phyloP scores from a whole-genome alignment of 345 rosid species.

The Brassica nigra region DNA sequence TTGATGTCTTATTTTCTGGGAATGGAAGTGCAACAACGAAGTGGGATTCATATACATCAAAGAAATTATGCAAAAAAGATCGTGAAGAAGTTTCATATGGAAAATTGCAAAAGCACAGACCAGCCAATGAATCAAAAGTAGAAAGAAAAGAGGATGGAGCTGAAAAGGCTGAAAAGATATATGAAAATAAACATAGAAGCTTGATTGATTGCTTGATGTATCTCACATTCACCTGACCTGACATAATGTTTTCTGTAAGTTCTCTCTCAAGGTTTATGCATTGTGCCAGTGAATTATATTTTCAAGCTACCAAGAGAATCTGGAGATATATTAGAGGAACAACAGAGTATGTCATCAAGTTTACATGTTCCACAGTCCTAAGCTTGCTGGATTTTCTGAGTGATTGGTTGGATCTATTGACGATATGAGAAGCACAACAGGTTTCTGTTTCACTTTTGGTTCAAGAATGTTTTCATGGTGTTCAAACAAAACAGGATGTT shows the following conservation, averaged over 20 bases:
- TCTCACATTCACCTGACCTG: background rate
- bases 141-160: background rate
- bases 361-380: background rate
- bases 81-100: background rate
- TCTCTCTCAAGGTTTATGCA: background rate
- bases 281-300: background rate
- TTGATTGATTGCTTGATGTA: background rate
- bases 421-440: background rate
- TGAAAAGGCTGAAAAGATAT: background rate
- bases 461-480: background rate
- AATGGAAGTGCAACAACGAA: background rate
- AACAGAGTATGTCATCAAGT: background rate
- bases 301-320: background rate
- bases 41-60: background rate
- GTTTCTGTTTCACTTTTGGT: background rate
- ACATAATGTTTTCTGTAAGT: background rate
- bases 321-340: background rate
- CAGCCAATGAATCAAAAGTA: background rate
- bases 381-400: background rate
- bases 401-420: background rate
- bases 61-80: background rate
- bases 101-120: background rate
- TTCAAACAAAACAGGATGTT: background rate
- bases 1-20: background rate
- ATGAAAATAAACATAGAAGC: background rate